Conservation (phyloP, 1,284 basidiomycete species). For the Erythrobasidium hasegawianum region DNA sequence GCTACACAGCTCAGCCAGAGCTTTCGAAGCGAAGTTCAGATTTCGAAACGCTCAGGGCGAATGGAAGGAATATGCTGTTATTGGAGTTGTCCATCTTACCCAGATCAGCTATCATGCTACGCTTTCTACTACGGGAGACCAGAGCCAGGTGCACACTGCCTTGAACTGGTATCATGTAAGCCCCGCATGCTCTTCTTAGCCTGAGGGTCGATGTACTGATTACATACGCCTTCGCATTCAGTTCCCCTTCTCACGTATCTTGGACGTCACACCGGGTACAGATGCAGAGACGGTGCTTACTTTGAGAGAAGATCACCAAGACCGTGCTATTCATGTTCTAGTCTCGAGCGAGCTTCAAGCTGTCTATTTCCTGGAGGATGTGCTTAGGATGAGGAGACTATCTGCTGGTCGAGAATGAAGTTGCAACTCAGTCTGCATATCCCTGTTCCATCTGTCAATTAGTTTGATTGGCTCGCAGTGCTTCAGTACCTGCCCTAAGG, state of each 20-base stretch:
- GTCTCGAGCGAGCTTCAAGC: constrained; percentile 7
- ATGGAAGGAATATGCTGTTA: constrained; percentile 2
- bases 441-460: no score
- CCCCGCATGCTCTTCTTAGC: background rate
- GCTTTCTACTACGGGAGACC: background rate
- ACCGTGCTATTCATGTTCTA: constrained; percentile 11
- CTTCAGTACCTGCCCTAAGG: no score
- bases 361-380: constrained; percentile 11
- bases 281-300: background rate
- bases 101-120: constrained; percentile 23
- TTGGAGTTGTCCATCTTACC: constrained; percentile 16
- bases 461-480: no score
- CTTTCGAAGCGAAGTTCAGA: constrained; percentile 13
- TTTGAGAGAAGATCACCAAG: background rate
- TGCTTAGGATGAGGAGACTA: constrained; percentile 10
- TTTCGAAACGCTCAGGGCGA: constrained; percentile 7
- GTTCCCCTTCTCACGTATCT: constrained; percentile 7
- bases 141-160: background rate
- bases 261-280: background rate
- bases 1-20: constrained; percentile 23
- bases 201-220: background rate
- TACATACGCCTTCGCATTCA: no score
- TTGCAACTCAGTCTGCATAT: no score
- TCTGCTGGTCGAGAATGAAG: background rate
- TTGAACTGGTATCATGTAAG: constrained; percentile 19